phyloP scores from a whole-genome alignment of 208 protist species.

The Wallacemonas sp. region DNA sequence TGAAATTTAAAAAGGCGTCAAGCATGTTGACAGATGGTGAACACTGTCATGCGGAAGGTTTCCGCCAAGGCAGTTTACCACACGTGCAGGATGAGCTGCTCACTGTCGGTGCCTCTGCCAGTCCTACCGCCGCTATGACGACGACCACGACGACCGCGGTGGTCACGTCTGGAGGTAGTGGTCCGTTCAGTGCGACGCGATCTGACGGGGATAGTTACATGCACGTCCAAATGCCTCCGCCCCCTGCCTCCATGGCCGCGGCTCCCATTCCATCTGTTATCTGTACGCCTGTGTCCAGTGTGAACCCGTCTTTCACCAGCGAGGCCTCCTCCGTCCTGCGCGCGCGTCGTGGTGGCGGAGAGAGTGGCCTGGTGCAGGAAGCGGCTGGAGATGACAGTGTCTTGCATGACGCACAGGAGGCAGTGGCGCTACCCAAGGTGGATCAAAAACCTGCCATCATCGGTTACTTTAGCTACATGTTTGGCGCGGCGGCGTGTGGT shows the following conservation, averaged over 20 bases:
- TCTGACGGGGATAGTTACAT: conserved; percentile 6
- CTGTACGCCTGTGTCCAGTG: conserved; percentile 5
- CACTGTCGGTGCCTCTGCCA: not conserved
- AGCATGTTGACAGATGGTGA: no score
- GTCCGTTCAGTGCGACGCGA: no score
- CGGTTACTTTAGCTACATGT: conserved; percentile 48
- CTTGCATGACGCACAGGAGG: not conserved
- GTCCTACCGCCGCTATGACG: no score
- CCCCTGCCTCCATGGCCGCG: not conserved
- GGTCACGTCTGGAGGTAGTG: no score
- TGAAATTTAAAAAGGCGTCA: no score
- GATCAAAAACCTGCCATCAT: conserved; percentile 20
- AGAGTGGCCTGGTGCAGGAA: not conserved
- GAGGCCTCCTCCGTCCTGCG: not conserved
- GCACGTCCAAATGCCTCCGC: not conserved
- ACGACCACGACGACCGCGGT: no score
- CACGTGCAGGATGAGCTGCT: not conserved
- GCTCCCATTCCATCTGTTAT: conserved; percentile 2
- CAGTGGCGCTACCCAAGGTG: conserved; percentile 13
- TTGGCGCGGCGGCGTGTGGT: conserved; percentile 30
- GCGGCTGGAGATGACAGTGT: not conserved
- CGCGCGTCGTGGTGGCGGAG: not conserved
- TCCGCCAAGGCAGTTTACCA: not conserved
- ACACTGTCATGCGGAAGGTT: not conserved
- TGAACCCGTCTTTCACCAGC: not conserved